A percentile compares a stretch with the other conserved stretches of the same genome.
These are phyloP conservation scores for Stygiomarasmius scandens DNA, from an alignment of 1,284 basidiomycete genomes.

Conservation along the genomic window DNA sequence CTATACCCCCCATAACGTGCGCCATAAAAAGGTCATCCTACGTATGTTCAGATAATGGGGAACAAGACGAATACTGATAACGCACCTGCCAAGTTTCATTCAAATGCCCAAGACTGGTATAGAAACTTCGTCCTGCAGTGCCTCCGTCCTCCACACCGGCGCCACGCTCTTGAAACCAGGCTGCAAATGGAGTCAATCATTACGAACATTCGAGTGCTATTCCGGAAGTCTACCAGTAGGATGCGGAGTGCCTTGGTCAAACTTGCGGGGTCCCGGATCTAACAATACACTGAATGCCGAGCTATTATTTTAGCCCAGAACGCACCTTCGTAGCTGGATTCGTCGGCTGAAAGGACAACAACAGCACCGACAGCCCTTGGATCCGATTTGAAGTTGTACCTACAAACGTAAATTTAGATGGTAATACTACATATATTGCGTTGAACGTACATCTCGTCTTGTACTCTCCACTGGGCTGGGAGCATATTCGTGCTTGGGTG, in stretches of 20 bases:
- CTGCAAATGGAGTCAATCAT: conserved; percentile 35
- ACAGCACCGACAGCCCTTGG: conserved; percentile 67
- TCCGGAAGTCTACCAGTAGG: conserved; percentile 49
- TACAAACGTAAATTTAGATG: conserved; percentile 23
- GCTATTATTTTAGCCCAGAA: too few species aligned
- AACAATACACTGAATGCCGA: conserved; percentile 9
- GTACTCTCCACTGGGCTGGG: conserved; percentile 64
- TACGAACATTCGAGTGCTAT: background rate
- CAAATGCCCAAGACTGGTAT: conserved; percentile 77
- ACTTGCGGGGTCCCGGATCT: conserved; percentile 54
- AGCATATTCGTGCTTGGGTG: conserved; percentile 72
- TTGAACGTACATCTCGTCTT: conserved; percentile 56
- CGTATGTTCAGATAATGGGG: background rate
- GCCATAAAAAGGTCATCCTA: conserved; percentile 59
- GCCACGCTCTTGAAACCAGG: conserved; percentile 79
- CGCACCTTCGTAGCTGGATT: conserved; percentile 64
- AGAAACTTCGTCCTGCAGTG: conserved; percentile 75
- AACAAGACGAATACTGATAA: background rate
- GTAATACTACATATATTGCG: background rate
- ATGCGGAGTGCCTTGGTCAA: conserved; percentile 65
- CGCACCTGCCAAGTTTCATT: conserved; percentile 70
- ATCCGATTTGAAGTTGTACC: conserved; percentile 81
- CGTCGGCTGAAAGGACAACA: conserved; percentile 70
- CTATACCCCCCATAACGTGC: conserved; percentile 75
- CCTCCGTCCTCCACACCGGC: conserved; percentile 52